Conservation (phyloP, 2,329 filamentous ascomycete species). For the Fusarium coffeatum region DNA sequence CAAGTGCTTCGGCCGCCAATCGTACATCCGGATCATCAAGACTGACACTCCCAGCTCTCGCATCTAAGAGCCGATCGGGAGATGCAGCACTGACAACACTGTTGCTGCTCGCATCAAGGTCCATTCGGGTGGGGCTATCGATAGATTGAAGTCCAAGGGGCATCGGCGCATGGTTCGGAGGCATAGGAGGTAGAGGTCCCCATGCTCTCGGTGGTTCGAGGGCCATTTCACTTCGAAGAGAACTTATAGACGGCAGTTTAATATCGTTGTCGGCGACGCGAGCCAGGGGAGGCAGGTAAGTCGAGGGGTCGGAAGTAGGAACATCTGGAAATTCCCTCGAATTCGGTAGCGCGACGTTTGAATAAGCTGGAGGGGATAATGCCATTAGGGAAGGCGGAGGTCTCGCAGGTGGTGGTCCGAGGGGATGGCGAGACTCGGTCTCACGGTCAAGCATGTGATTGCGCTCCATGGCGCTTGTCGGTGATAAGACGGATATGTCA, state of each 20-base stretch:
- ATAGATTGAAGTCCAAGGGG: conserved; percentile 48
- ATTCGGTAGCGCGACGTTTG: conserved; percentile 33
- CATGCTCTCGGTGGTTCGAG: conserved; percentile 50
- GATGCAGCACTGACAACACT: conserved; percentile 58
- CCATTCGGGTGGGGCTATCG: conserved; percentile 62
- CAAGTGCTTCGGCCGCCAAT: conserved; percentile 79
- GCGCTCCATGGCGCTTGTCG: conserved; percentile 53
- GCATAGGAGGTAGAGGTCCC: conserved; percentile 63
- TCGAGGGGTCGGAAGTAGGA: conserved; percentile 43
- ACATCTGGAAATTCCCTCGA: conserved; percentile 48
- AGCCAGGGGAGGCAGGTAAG: conserved; percentile 41
- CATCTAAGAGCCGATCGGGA: conserved; percentile 59
- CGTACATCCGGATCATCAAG: conserved; percentile 75
- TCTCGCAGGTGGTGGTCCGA: conserved; percentile 46
- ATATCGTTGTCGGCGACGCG: conserved; percentile 44
- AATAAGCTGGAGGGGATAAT: conserved; percentile 44
- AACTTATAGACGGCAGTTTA: conserved; percentile 53
- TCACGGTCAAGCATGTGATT: conserved; percentile 59
- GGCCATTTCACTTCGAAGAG: conserved; percentile 49
- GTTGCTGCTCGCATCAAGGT: conserved; percentile 58
- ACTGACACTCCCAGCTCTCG: conserved; percentile 63
- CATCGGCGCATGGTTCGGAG: conserved; percentile 54
- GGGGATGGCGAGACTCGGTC: conserved; percentile 42
- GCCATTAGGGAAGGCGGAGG: conserved; percentile 41
- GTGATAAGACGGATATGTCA: conserved; percentile 47